A percentile compares a stretch with the other conserved stretches of the same genome.
These are phyloP conservation scores for Albophoma yamanashiensis DNA, from an alignment of 2,329 filamentous ascomycete species.

Conservation along the genomic window DNA sequence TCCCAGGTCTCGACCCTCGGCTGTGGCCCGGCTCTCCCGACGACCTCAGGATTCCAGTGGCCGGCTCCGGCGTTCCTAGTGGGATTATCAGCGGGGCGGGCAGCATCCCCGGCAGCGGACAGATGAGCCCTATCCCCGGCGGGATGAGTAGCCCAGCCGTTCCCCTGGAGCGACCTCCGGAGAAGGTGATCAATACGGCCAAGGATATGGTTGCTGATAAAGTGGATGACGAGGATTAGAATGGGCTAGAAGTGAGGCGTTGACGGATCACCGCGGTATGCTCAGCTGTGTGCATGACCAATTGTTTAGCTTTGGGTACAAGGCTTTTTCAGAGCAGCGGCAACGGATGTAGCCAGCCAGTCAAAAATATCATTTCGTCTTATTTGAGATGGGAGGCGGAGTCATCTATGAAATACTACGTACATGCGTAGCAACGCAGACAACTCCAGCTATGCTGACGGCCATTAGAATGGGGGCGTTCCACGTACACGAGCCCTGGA, in stretches of 20 bases:
- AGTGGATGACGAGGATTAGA: constrained; percentile 39
- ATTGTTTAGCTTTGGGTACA: neutral
- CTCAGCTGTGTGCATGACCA: neutral
- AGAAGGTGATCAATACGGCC: constrained; percentile 38
- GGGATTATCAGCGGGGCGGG: constrained; percentile 16
- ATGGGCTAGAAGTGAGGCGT: neutral
- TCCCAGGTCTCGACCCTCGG: constrained; percentile 54
- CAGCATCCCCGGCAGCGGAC: constrained; percentile 15
- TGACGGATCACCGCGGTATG: neutral
- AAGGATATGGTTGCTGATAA: constrained; percentile 42
- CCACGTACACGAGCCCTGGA: neutral
- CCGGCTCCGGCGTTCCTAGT: constrained; percentile 10
- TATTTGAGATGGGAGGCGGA: neutral
- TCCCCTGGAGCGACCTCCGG: constrained; percentile 29
- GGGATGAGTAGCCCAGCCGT: constrained; percentile 35
- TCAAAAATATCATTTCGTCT: neutral
- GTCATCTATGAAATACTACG: neutral
- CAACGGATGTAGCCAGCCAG: neutral
- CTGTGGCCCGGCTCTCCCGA: constrained; percentile 71
- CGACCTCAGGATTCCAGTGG: constrained; percentile 67
- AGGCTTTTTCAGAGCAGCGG: neutral
- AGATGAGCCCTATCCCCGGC: constrained; percentile 37
- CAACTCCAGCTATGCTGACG: neutral
- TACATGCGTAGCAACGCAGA: neutral
- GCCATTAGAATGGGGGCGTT: neutral